A percentile compares a stretch with the other conserved stretches of the same genome.
Evolutionary conservation across 352 stramenopile species (phyloP).

Genomic region (Globisporangium nunn): DNA sequence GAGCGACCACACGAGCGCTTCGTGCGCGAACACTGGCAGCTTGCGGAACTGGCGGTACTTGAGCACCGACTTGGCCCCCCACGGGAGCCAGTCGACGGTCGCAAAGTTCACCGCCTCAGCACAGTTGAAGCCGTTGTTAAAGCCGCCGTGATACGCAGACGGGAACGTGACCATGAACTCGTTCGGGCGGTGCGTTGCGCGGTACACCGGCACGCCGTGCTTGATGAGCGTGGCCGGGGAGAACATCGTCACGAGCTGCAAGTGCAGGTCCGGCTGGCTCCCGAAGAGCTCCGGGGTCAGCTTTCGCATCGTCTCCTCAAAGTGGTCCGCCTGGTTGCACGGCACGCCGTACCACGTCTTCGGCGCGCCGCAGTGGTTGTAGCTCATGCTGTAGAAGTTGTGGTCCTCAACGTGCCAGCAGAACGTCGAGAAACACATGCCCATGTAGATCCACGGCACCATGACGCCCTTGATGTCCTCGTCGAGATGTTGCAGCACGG

Average conservation of each 20-base stretch:
- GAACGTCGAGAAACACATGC: conserved; percentile 98
- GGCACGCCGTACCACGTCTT: conserved; percentile 99
- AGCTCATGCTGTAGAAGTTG: conserved; percentile 99
- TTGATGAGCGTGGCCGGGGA: conserved; percentile 57
- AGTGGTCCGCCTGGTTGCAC: conserved; percentile 83
- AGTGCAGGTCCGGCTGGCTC: conserved; percentile 93
- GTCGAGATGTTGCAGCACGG: conserved; percentile 93
- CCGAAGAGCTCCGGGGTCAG: conserved; percentile 93
- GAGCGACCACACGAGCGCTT: conserved; percentile 75
- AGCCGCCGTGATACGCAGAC: conserved; percentile 96
- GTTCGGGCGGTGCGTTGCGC: conserved; percentile 91
- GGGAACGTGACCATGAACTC: conserved; percentile 99
- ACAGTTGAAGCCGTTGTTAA: conserved; percentile 96
- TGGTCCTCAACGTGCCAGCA: conserved; percentile 99
- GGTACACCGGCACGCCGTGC: conserved; percentile 91
- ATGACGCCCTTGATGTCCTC: conserved; percentile 98
- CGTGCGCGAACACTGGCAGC: conserved; percentile 82
- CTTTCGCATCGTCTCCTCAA: conserved; percentile 86
- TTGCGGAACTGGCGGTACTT: conserved; percentile 80
- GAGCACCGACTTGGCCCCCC: conserved; percentile 56
- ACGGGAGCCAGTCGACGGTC: conserved; percentile 84
- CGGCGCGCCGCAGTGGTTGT: conserved; percentile 94
- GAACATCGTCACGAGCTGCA: conserved; percentile 89
- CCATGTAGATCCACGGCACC: conserved; percentile 99
- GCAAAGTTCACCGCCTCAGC: conserved; percentile 90